phyloP scores from a whole-genome alignment of 2,329 filamentous ascomycete species.

The Pestalotiopsis sp. region DNA sequence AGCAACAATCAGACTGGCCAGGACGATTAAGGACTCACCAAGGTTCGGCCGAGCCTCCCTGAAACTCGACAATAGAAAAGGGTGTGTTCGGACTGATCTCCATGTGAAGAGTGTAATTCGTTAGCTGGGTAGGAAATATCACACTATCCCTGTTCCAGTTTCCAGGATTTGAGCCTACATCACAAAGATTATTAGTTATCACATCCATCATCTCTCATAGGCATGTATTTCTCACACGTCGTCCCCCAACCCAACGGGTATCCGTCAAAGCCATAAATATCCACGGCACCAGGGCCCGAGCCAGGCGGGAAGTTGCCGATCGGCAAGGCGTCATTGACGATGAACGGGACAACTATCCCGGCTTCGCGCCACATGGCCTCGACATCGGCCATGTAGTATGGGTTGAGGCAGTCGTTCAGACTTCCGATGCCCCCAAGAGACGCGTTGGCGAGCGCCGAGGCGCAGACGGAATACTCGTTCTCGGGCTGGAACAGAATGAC shows the following conservation, averaged over 20 bases:
- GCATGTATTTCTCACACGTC: conserved; percentile 23
- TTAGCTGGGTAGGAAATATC: conserved; percentile 43
- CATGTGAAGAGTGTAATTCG: conserved; percentile 41
- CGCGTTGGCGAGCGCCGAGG: conserved; percentile 36
- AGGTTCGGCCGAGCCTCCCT: conserved; percentile 71
- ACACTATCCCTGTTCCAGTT: conserved; percentile 62
- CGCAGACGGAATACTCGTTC: conserved; percentile 69
- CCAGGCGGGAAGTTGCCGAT: conserved; percentile 66
- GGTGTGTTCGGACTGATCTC: conserved; percentile 64
- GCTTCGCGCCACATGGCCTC: conserved; percentile 66
- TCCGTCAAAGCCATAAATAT: conserved; percentile 39
- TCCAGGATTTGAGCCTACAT: conserved; percentile 31
- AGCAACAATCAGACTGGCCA: neutral
- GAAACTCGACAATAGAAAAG: conserved; percentile 50
- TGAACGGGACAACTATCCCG: conserved; percentile 72
- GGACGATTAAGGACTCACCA: conserved; percentile 31
- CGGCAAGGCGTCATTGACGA: conserved; percentile 69
- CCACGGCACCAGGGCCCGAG: conserved; percentile 61
- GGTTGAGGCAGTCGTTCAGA: conserved; percentile 48
- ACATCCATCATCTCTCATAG: neutral
- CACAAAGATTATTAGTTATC: neutral
- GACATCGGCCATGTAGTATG: conserved; percentile 69
- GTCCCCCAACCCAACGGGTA: conserved; percentile 45
- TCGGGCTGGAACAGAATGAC: conserved; percentile 78
- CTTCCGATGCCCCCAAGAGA: neutral